Base-by-base conservation (phyloP, 1,284 basidiomycete genomes). In the Cryptococcus deneoformans region DNA sequence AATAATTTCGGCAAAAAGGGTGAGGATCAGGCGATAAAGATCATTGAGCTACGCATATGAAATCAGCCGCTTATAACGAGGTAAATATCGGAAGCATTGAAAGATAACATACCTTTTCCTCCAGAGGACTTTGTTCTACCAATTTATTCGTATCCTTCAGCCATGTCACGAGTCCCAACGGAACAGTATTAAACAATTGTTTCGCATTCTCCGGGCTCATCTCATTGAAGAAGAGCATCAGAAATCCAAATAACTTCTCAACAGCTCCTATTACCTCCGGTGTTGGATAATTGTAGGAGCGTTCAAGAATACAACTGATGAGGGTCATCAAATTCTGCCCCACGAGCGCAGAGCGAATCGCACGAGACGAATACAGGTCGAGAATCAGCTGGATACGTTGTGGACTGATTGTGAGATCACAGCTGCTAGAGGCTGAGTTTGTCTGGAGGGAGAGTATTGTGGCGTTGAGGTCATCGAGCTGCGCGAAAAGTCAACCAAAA, bases 21-120 rank as follows among this genome's bases (percentile, higher is more conserved):
- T 39, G n/a, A 77, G 58, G 8, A 70, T 16, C 5, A 67, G 53
- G 9, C 71, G 53, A 60, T 77, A 75, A 5, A 73, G 55, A 47
- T 29, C 46, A 47, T 47, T 29, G 34, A 47, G 46, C 46, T 47
- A 29, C 8, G 34, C 16, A 47, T 16, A 9, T 11, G 7, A 20
- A 24, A 35, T 47, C 46, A 47, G 46, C 46, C 6, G 6, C 46
- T 42, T 42, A n/a, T 42, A 10, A 10, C 10, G 40, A 20, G 20
- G 20, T 20, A 20, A 20, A 20, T 20, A 20, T 20, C 20, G 20
- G 10, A n/a, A 42, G 40, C 10, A 10, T 42, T 10, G 40, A 10
- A n/a, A 42, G 10, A 42, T 42, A 42, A 10, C 40, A 10, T 42
- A 42, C n/a, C 40, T 42, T 10, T 42, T 42, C 10, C 40, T 10